Conservation (phyloP, 371 early-diverging fungal species). For the Actinomucor elegans region DNA sequence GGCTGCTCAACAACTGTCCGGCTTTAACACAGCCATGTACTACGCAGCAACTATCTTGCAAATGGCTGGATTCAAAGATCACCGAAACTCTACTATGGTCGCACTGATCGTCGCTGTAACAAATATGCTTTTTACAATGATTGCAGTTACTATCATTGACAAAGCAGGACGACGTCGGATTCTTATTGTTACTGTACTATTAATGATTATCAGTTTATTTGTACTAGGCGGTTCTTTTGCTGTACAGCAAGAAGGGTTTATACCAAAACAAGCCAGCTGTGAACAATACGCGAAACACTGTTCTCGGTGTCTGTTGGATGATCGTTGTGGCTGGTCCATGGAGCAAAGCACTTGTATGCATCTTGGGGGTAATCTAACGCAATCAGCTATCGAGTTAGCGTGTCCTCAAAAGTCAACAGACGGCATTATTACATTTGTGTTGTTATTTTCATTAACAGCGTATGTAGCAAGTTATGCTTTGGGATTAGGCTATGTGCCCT, state of each 20-base stretch:
- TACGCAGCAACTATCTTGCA: slow-evolving; percentile 62
- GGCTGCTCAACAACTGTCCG: slow-evolving; percentile 60
- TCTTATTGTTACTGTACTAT: slow-evolving; percentile 51
- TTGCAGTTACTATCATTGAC: slow-evolving; percentile 58
- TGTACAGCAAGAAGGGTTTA: slow-evolving; percentile 52
- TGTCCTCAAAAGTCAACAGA: slow-evolving; percentile 28
- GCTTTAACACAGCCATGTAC: slow-evolving; percentile 69
- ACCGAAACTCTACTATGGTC: slow-evolving; percentile 50
- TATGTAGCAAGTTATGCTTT: slow-evolving; percentile 64
- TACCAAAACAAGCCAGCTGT: slow-evolving; percentile 45
- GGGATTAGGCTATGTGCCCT: slow-evolving; percentile 62
- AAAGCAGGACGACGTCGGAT: slow-evolving; percentile 55
- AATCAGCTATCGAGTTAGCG: slow-evolving; percentile 16
- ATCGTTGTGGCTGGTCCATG: slow-evolving; percentile 50
- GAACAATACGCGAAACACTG: slow-evolving; percentile 50
- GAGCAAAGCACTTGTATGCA: slow-evolving; percentile 11
- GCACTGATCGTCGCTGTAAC: slow-evolving; percentile 57
- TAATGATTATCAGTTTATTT: slow-evolving; percentile 51
- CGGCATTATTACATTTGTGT: slow-evolving; percentile 12
- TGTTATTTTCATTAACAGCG: slow-evolving; percentile 33
- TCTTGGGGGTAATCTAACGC: not conserved
- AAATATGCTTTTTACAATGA: slow-evolving; percentile 53
- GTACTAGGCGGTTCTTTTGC: slow-evolving; percentile 55
- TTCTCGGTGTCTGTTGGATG: slow-evolving; percentile 63
- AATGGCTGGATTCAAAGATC: slow-evolving; percentile 59